Percentiles rank a stretch among this genome's conserved stretches.
Evolutionary conservation across 768 basidiomycete species (phyloP).

Genomic region (Auriscalpium microsporum): DNA sequence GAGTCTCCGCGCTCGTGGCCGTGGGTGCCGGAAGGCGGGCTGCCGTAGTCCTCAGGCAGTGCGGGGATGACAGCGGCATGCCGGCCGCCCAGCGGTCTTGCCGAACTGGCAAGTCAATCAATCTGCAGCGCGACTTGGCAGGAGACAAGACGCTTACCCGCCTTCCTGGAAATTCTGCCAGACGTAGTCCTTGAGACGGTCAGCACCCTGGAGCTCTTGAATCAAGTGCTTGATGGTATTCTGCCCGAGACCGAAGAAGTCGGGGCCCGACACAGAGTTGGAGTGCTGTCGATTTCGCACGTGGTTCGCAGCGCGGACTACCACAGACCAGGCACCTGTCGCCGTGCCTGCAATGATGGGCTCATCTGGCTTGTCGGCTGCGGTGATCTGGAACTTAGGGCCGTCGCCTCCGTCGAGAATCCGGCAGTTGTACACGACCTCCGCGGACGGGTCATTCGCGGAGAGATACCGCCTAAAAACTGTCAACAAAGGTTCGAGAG

Average conservation of each 20-base stretch:
- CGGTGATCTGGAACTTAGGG: slow-evolving; percentile 78
- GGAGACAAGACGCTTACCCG: slow-evolving; percentile 46
- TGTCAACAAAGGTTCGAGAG: slow-evolving; percentile 5
- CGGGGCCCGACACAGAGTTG: slow-evolving; percentile 82
- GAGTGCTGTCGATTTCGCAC: slow-evolving; percentile 77
- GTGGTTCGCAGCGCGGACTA: slow-evolving; percentile 75
- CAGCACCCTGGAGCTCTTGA: slow-evolving; percentile 72
- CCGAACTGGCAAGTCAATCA: slow-evolving; percentile 15
- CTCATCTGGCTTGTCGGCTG: slow-evolving; percentile 60
- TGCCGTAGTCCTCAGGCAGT: slow-evolving; percentile 64
- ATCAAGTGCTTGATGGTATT: slow-evolving; percentile 87
- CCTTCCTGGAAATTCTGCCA: slow-evolving; percentile 84
- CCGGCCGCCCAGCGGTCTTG: slow-evolving; percentile 67
- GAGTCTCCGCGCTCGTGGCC: slow-evolving; percentile 10
- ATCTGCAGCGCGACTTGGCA: slow-evolving; percentile 5
- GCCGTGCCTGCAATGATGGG: slow-evolving; percentile 80
- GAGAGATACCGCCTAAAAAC: slow-evolving; percentile 64
- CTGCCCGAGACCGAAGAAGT: slow-evolving; percentile 81
- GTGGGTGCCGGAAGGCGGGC: slow-evolving; percentile 22
- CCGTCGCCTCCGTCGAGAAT: slow-evolving; percentile 81
- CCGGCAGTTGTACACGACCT: slow-evolving; percentile 74
- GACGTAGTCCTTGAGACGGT: slow-evolving; percentile 68
- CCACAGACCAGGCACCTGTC: slow-evolving; percentile 79
- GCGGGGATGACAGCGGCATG: slow-evolving; percentile 80
- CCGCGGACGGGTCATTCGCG: slow-evolving; percentile 53